A percentile compares a stretch with the other conserved stretches of the same genome.
phyloP scores from a whole-genome alignment of 75 land plant genomes.

The Picea sitchensis region DNA sequence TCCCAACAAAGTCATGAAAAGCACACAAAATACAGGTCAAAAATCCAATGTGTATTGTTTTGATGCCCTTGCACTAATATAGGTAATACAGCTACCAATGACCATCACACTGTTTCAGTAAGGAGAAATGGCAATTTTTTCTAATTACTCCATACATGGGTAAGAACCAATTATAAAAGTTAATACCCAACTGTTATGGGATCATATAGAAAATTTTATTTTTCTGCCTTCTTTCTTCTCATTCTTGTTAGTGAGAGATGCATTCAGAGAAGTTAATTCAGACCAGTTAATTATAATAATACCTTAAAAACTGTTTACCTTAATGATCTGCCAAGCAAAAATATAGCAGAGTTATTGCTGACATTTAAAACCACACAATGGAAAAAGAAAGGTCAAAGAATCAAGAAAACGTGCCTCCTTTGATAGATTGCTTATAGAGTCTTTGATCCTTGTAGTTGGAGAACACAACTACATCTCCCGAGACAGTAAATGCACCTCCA shows the following conservation, averaged over 20 bases:
- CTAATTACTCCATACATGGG: neutral
- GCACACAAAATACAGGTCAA: neutral
- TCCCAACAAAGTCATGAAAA: neutral
- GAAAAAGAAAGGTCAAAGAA: no score
- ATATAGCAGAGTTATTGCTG: no score
- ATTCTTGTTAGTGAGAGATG: neutral
- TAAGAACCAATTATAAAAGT: neutral
- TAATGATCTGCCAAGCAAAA: neutral
- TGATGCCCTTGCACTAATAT: neutral
- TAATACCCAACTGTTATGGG: neutral
- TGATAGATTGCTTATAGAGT: slow-evolving; percentile 65
- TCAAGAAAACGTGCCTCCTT: slow-evolving; percentile 13
- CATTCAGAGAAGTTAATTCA: neutral
- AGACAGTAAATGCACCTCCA: slow-evolving; percentile 68
- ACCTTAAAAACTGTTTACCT: neutral
- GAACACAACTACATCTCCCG: slow-evolving; percentile 49
- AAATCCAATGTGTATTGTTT: neutral
- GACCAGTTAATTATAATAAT: neutral
- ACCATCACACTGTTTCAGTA: no score
- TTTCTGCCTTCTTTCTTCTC: neutral
- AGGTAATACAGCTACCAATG: neutral
- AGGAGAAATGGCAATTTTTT: neutral
- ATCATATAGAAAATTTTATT: neutral
- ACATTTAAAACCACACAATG: no score
- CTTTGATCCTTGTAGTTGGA: slow-evolving; percentile 85